Evolutionary conservation across 805 yeast species (phyloP).

Genomic region (Pichia thaimueangensis): DNA sequence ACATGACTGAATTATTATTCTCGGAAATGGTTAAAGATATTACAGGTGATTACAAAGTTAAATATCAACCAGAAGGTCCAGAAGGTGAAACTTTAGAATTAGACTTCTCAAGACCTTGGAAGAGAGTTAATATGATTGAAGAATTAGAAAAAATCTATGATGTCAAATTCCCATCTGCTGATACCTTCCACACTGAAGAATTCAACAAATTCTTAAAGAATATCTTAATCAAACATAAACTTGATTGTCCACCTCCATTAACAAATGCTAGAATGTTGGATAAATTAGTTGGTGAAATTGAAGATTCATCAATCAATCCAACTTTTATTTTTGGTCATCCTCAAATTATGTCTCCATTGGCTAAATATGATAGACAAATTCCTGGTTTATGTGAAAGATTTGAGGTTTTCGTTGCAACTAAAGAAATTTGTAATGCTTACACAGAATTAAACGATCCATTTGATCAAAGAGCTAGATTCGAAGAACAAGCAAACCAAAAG

Average conservation of each 20-base stretch:
- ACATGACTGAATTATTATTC: conserved; percentile 85
- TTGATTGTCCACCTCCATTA: conserved; percentile 83
- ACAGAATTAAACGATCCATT: conserved; percentile 98
- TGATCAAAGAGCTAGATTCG: conserved; percentile 95
- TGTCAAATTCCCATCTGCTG: conserved; percentile 94
- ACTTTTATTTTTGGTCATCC: conserved; percentile 98
- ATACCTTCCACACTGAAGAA: conserved; percentile 87
- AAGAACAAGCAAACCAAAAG: conserved; percentile 98
- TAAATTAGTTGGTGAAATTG: conserved; percentile 94
- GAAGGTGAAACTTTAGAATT: conserved; percentile 71
- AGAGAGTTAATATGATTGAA: conserved; percentile 95
- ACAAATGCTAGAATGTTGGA: conserved; percentile 99
- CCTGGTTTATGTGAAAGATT: conserved; percentile 98
- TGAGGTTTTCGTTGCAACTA: conserved; percentile 97
- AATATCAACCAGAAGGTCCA: conserved; percentile 92
- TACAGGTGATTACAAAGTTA: conserved; percentile 80
- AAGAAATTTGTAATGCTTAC: conserved; percentile 97
- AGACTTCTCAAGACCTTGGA: conserved; percentile 96
- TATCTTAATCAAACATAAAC: conserved; percentile 67
- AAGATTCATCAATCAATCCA: conserved; percentile 92
- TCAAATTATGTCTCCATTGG: conserved; percentile 99
- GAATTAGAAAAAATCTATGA: conserved; percentile 81
- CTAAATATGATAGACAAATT: conserved; percentile 85
- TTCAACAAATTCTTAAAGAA: conserved; percentile 85
- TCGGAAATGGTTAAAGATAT: conserved; percentile 96